Base-by-base conservation (phyloP, 1,284 basidiomycete species). In the Ustilago sp. region DNA sequence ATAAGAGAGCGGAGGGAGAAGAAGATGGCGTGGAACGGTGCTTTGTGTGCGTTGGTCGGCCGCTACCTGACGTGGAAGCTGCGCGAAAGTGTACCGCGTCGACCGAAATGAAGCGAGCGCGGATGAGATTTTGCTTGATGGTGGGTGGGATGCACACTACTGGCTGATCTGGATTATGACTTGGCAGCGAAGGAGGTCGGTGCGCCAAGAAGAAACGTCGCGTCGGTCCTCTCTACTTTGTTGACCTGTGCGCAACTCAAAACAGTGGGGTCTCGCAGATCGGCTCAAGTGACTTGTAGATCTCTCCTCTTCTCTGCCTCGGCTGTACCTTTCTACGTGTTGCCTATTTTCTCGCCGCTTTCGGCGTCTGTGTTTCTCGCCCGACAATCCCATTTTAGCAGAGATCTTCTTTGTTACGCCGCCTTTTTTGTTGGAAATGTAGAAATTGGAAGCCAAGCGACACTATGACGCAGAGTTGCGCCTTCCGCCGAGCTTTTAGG, bases 21-120 rank as follows among this genome's bases (percentile, higher is more conserved):
- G 41, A 48, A 28, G 55, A 47, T 13, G 47, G 39, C 31, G 2
- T 12, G 36, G 28, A 38, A n/a, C 8, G 31, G 36, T 38, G 50
- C 3, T 23, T 50, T 32, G 12, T 1, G 35, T 60, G 12, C 12
- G 17, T 13, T 28, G 52, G 35, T 45, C 23, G 47, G 28, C 17
- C 34, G 1, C 9, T 39, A 15, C 48, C 53, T 70, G 68, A 70
- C 68, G 68, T 70, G 63, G 68, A 60, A 70, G 59, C 36, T 45
- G 43, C 43, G 28, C 6, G 41, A 35, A 52, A 8, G 28, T 34
- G 47, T 43, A 23, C 15, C 5, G 28, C 12, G 59, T 47, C 13
- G 15, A 11, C 52, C 45, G 28, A 62, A 59, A 62, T 54, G 41
- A 48, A 62, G 52, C 19, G 3, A n/a, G 13, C 23, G 11, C 31